These are phyloP conservation scores for Ascochyta lentis DNA, from an alignment of 2,329 filamentous ascomycete species.

Conservation along the genomic window DNA sequence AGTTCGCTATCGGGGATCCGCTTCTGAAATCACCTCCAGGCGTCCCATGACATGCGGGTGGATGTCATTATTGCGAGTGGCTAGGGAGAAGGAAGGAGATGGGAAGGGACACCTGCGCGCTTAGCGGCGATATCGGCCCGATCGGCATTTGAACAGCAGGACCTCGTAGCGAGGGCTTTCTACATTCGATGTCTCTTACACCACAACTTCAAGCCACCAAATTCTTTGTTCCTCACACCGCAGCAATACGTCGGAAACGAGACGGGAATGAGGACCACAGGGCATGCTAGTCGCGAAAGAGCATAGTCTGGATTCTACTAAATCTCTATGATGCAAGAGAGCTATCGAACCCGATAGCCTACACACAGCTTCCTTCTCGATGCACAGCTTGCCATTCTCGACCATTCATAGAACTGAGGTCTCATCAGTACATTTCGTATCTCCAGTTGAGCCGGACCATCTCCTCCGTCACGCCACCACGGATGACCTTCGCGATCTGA, in stretches of 20 bases:
- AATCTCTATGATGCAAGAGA: too few relatives aligned
- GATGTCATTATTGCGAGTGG: background rate
- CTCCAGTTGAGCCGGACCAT: slow-evolving; percentile 30
- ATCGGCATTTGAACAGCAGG: background rate
- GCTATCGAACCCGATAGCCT: too few relatives aligned
- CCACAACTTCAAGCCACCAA: background rate
- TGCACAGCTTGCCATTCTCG: too few relatives aligned
- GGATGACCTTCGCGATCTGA: slow-evolving; percentile 31
- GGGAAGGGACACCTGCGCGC: background rate
- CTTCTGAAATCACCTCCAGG: background rate
- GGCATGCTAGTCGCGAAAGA: too few relatives aligned
- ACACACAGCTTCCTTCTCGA: too few relatives aligned
- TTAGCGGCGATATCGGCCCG: slow-evolving; percentile 7
- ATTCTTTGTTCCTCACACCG: too few relatives aligned
- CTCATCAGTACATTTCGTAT: slow-evolving; percentile 32
- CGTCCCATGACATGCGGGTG: background rate
- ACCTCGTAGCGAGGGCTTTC: background rate
- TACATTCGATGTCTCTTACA: background rate
- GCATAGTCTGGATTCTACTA: too few relatives aligned
- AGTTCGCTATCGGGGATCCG: background rate
- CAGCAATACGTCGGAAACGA: too few relatives aligned
- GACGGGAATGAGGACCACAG: too few relatives aligned
- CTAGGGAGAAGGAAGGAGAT: background rate
- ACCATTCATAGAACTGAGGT: too few relatives aligned
- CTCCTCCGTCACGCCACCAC: slow-evolving; percentile 31